Evolutionary conservation across 164 flowering plant genomes (phyloP).

Genomic region (Macadamia tetraphylla): DNA sequence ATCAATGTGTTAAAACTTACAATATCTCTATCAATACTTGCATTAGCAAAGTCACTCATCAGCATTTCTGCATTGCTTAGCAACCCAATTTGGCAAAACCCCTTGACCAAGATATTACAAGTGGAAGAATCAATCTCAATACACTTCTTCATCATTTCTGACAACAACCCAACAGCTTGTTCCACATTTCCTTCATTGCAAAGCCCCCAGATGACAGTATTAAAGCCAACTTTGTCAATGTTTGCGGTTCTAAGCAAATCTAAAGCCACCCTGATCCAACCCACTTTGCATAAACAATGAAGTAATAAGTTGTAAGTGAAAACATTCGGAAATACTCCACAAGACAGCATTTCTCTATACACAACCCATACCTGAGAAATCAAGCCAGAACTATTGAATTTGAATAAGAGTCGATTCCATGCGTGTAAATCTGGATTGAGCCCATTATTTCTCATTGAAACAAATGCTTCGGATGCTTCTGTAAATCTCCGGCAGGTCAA

Average conservation of each 20-base stretch:
- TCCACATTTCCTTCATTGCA: conserved; percentile 42
- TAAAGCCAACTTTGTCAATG: conserved; percentile 55
- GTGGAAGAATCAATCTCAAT: conserved; percentile 46
- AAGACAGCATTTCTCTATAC: conserved; percentile 48
- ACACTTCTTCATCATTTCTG: conserved; percentile 70
- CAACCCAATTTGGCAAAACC: conserved; percentile 55
- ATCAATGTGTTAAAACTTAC: conserved; percentile 57
- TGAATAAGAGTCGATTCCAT: conserved; percentile 51
- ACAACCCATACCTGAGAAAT: conserved; percentile 55
- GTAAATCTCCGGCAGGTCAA: conserved; percentile 40
- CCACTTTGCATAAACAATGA: conserved; percentile 74
- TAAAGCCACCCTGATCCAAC: conserved; percentile 45
- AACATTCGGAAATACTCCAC: conserved; percentile 46
- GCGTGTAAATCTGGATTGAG: conserved; percentile 33
- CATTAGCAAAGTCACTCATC: conserved; percentile 32
- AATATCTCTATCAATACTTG: conserved; percentile 39
- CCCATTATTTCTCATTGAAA: conserved; percentile 39
- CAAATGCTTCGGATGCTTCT: conserved; percentile 44
- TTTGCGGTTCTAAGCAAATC: conserved; percentile 37
- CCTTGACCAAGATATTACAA: conserved; percentile 63
- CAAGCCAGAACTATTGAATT: conserved; percentile 53
- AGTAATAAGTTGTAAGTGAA: conserved; percentile 52
- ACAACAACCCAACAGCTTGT: conserved; percentile 51
- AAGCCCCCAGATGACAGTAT: conserved; percentile 77
- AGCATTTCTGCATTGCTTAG: conserved; percentile 43